Base-by-base conservation (phyloP, 2,329 filamentous ascomycete genomes). In the Tolypocladium album region DNA sequence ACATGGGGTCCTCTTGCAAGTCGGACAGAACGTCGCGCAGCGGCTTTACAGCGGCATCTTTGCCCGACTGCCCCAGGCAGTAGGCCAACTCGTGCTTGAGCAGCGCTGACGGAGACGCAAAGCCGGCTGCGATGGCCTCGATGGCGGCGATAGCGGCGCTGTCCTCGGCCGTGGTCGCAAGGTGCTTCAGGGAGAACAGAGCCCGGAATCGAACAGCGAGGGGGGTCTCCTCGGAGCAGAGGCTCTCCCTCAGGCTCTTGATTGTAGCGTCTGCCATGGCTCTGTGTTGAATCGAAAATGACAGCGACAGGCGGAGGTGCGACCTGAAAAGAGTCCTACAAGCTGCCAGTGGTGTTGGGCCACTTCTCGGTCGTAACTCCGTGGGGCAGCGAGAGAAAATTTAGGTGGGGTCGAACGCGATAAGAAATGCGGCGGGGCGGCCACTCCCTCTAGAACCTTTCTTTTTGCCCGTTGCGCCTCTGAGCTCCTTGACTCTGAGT, bases 21-120 rank as follows among this genome's bases (percentile, higher is more conserved):
- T 97, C 84, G 65, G 88, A 82, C 60, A 97, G 79, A 17, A 95
- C 90, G 15, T 80, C 75, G 61, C 87, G 83, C 65, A 99, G 79
- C 63, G 86, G 88, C 12, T 87, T 82, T 12, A 92, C 83, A 0
- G 92, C 89, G 55, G 86, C 86, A 57, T 81, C 75, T 70, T 96
- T 91, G 61, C 86, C 86, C 1, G 90, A 93, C 76, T 99, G 94
- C 9, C 94, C 94, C 2, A 99, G 83, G 71, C 94, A 99, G 78
- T 99, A 99, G 34, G 94, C 94, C 56, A 99, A 82, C 73, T 99
- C 94, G 74, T 99, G 94, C 78, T 97, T 97, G 55, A 97, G 80
- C 11, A 97, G 82, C 3, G 91, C 93, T 5, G 93, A 97, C 0
- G 89, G 87, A 3, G 93, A 96, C 0, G 79, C 69, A 67, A 99